Base-by-base conservation (phyloP, 2,329 filamentous ascomycete species). In the Talaromyces marneffei region DNA sequence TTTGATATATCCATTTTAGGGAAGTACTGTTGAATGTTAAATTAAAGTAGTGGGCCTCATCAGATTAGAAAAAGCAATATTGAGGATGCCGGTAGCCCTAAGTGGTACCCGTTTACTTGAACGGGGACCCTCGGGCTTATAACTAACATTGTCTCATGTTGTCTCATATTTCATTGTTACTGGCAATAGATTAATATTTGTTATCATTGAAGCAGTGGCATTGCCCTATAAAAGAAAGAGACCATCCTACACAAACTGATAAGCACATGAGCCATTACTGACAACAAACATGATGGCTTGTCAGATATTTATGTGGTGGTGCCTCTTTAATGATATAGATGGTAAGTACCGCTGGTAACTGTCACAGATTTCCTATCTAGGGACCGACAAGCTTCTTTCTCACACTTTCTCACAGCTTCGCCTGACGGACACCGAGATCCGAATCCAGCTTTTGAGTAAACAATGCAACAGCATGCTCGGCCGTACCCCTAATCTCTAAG, bases 381-480 rank as follows among this genome's bases (percentile, higher is more conserved):
- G 14, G 2, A 35, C 42, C 31, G 42, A 18, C 50, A 33, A 4
- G 23, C 8, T 29, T 23, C 14, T 48, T n/a, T n/a, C 23, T 27
- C 23, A 23, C 23, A 46, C 9, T n/a, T 23, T 40, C 29, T 60
- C 31, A 60, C 20, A 60, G 29, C 50, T 55, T 60, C 44, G 58
- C 58, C 25, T 48, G 40, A 20, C 18, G 46, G 12, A 2, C 18
- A 31, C 12, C 25, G 12, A 35, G 4, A 35, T 27, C 25, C 14
- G 39, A 18, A 14, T 23, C 40, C 14, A 55, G 3, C 25, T 55
- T 60, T 31, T 48, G 7, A 12, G 58, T 6, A 37, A 60, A 48
- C 18, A 62, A 59, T 18, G 56, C 48, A 53, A 62, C 56, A 12
- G 60, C 60, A 33, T 62, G 60, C 9, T 62, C 60, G 16, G 60